Evolutionary conservation across 257 asterid genomes (phyloP), one percentile per base, ranked within the genome.

Genomic region (Euphrasia confusa): DNA sequence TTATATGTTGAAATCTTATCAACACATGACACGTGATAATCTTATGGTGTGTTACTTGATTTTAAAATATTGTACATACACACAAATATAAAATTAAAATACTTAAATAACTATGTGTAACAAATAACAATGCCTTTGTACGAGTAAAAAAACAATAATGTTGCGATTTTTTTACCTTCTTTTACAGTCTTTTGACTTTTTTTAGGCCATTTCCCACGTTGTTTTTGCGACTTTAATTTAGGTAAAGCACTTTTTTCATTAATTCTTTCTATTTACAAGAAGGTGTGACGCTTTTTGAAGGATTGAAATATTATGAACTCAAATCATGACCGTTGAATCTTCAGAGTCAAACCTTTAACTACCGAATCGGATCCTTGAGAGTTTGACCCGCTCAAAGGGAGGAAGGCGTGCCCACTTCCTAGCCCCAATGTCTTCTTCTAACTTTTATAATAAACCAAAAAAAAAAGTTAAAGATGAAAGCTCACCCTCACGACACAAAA

Each of bases 271-370:
- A 10, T 2, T 10, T 4, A 47, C 11, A 54, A 18, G 27, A 21
- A 54, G 9, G 9, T 24, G 26, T 24, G 2, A 54, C 60, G 11
- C 26, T 54, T 54, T 9, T 54, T 26, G 6, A 9, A 2, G 35
- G 49, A 49, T 63, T 42, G 2, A 61, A 63, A 65, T 50, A 72
- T 26, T 10, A 71, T 13, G 32, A 37, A 61, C 72, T 13, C 40
- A 37, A 61, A 75, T 72, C 57, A 32, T 11, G 70, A 9, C 69
- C 78, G 73, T 68, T 68, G 74, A 57, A 52, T 2, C 7, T 9
- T 37, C 2, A 7, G 65, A 74, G 86, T 75, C 83, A 78, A 81
- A 81, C 79, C 78, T 75, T 77, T 67, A 75, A 70, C 35, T 68
- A 69, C 73, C 50, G 78, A 67, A 74, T 66, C 76, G 72, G 76